These are phyloP conservation scores for Aspergillus sparsus DNA, from an alignment of 495 filamentous ascomycete genomes.

Conservation along the genomic window DNA sequence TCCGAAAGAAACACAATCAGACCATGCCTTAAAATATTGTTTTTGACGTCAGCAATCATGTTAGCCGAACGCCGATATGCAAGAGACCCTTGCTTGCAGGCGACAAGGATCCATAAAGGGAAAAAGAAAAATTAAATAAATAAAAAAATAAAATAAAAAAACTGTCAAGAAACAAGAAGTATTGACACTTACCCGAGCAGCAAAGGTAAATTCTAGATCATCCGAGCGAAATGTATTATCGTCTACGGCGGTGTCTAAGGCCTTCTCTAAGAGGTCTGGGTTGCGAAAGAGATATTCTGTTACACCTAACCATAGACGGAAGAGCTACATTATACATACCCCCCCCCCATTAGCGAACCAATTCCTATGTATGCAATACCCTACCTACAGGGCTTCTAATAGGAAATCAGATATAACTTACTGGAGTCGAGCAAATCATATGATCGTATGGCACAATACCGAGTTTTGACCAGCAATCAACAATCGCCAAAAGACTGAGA, in stretches of 20 bases:
- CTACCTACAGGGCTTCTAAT: background rate
- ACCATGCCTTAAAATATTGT: slow-evolving; percentile 68
- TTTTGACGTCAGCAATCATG: slow-evolving; percentile 12
- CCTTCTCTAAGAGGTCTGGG: slow-evolving; percentile 77
- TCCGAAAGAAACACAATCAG: slow-evolving; percentile 84
- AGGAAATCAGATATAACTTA: slow-evolving; percentile 34
- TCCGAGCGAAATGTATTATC: slow-evolving; percentile 87
- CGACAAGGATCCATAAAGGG: background rate
- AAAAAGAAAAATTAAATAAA: background rate
- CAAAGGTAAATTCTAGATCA: slow-evolving; percentile 96
- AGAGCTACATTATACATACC: slow-evolving; percentile 56
- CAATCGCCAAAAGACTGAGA: slow-evolving; percentile 92
- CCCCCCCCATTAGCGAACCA: slow-evolving; percentile 18
- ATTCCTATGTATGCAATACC: background rate
- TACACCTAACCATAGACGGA: slow-evolving; percentile 96
- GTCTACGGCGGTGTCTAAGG: slow-evolving; percentile 78
- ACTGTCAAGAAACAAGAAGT: too few relatives aligned
- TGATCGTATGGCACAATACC: slow-evolving; percentile 96
- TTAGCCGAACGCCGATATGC: background rate
- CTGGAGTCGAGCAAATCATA: slow-evolving; percentile 97
- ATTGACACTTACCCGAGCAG: slow-evolving; percentile 63
- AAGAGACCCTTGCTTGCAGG: background rate
- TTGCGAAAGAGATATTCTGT: slow-evolving; percentile 95
- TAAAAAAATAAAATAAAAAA: background rate
- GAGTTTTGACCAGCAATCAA: slow-evolving; percentile 94